These are phyloP conservation scores for Erodium texanum DNA, from an alignment of 441 rosid species.

Conservation along the genomic window DNA sequence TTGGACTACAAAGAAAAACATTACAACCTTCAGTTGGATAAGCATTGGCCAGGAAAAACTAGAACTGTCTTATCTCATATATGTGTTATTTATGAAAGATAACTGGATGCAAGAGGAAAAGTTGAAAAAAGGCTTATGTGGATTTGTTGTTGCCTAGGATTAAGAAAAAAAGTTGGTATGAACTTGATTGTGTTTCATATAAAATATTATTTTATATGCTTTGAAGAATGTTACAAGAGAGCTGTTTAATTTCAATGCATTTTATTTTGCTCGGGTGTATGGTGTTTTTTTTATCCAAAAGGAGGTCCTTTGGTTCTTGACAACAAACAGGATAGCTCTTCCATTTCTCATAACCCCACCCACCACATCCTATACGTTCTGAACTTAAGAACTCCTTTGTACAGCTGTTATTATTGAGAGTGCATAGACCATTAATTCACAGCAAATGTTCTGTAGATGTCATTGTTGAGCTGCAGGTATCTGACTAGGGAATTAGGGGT, in stretches of 20 bases:
- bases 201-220: no score
- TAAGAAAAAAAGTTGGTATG: background rate
- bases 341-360: background rate
- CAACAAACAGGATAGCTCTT: background rate
- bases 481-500: background rate
- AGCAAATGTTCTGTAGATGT: background rate
- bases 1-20: background rate
- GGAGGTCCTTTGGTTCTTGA: background rate
- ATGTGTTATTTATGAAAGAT: background rate
- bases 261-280: background rate
- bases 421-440: background rate
- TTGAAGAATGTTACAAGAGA: background rate
- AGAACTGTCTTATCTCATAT: background rate
- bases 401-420: background rate
- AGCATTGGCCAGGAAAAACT: background rate
- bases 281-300: background rate
- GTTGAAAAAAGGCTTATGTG: background rate
- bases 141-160: background rate
- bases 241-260: background rate
- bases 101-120: background rate
- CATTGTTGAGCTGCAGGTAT: background rate
- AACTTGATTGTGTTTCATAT: background rate
- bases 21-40: background rate
- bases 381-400: background rate
- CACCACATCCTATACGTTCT: background rate